These are phyloP conservation scores for Lophium mytilinum DNA, from an alignment of 495 filamentous ascomycete species.

Conservation along the genomic window DNA sequence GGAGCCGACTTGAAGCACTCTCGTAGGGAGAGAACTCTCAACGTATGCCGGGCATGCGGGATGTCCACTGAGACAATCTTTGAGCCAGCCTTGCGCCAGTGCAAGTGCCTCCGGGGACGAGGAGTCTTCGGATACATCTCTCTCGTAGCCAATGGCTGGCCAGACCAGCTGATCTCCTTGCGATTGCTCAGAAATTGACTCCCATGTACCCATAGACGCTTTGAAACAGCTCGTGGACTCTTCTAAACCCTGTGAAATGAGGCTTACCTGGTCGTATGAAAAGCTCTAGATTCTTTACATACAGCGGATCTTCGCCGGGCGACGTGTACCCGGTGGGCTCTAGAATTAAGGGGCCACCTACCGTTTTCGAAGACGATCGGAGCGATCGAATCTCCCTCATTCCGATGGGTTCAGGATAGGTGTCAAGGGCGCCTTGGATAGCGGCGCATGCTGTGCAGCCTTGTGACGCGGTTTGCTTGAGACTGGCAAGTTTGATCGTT, in stretches of 20 bases:
- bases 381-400: neutral
- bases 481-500: too few species aligned
- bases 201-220: too few species aligned
- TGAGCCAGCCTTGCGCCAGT: neutral
- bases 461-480: too few species aligned
- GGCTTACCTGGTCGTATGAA: neutral
- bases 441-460: too few species aligned
- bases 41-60: neutral
- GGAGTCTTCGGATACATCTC: neutral
- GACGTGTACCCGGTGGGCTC: neutral
- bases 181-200: neutral
- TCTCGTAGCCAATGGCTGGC: neutral
- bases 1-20: neutral
- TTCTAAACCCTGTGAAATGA: neutral
- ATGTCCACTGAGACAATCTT: neutral
- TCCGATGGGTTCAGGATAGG: neutral
- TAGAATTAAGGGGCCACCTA: neutral
- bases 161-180: neutral
- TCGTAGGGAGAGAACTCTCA: neutral
- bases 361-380: neutral
- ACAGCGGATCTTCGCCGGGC: neutral
- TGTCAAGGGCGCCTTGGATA: neutral
- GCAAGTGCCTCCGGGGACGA: neutral
- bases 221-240: too few species aligned
- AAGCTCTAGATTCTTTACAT: neutral